These are phyloP conservation scores for Leishmania arabica DNA, from an alignment of 208 protist genomes.

Conservation along the genomic window DNA sequence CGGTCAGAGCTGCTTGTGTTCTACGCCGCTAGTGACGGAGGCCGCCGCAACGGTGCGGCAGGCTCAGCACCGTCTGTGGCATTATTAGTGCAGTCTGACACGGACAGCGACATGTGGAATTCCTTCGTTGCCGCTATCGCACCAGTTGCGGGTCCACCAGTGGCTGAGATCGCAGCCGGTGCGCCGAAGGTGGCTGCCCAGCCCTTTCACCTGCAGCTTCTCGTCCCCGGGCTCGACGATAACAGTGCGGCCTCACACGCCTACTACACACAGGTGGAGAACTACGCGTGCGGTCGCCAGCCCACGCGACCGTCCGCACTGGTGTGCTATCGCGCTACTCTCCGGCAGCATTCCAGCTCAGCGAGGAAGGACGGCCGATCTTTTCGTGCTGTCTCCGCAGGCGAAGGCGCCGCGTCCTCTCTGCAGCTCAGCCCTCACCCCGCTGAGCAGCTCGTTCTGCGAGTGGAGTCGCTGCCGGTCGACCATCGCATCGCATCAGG, in stretches of 20 bases:
- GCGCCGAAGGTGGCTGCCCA: conserved; percentile 39
- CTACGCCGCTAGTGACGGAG: conserved; percentile 22
- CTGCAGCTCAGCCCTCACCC: not conserved
- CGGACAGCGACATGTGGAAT: conserved; percentile 46
- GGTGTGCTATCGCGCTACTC: conserved; percentile 6
- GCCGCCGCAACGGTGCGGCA: not conserved
- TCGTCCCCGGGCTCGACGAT: conserved; percentile 50
- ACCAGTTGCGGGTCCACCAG: conserved; percentile 50
- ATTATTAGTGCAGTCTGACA: conserved; percentile 17
- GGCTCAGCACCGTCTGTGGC: not conserved
- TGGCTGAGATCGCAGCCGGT: conserved; percentile 47
- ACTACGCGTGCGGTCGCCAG: conserved; percentile 17
- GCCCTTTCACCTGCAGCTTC: conserved; percentile 53
- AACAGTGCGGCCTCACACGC: conserved; percentile 10
- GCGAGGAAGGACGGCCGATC: not conserved
- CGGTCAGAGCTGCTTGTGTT: conserved; percentile 35
- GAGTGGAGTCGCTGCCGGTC: conserved; percentile 21
- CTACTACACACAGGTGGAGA: conserved; percentile 22
- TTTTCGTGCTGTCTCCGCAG: not conserved
- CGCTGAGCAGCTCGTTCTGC: conserved; percentile 12
- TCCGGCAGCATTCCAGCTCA: not conserved
- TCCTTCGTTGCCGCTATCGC: conserved; percentile 45
- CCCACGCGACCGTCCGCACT: conserved; percentile 19
- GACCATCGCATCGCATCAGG: not conserved
- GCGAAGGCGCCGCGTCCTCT: not conserved